Evolutionary conservation across 306 rosid genomes (phyloP).

Genomic region (Ochetophila trinervis): DNA sequence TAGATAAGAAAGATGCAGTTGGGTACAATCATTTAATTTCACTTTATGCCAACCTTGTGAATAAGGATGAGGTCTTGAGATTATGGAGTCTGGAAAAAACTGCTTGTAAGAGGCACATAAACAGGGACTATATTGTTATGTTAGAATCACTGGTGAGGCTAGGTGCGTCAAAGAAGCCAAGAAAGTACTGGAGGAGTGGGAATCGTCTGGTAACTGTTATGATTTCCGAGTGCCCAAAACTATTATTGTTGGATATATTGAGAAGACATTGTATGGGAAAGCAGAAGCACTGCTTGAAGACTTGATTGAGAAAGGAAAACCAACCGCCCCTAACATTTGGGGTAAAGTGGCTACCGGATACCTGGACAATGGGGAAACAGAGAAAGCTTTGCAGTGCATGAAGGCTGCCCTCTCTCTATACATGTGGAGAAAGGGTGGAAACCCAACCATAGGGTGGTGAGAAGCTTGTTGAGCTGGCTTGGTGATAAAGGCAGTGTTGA

Average conservation of each 20-base stretch:
- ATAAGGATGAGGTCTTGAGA: conserved; percentile 64
- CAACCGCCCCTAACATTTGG: conserved; percentile 60
- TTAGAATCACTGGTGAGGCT: conserved; percentile 63
- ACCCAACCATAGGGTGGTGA: conserved; percentile 41
- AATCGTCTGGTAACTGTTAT: conserved; percentile 65
- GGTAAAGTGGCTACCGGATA: conserved; percentile 51
- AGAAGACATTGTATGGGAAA: conserved; percentile 48
- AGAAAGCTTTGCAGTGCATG: conserved; percentile 55
- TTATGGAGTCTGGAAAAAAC: conserved; percentile 64
- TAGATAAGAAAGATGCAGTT: conserved; percentile 54
- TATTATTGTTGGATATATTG: conserved; percentile 47
- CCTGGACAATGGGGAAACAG: conserved; percentile 44
- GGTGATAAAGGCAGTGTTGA: conserved; percentile 52
- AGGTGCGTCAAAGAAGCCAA: conserved; percentile 71
- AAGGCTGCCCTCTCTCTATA: conserved; percentile 45
- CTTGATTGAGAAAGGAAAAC: conserved; percentile 50
- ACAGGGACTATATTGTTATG: conserved; percentile 61
- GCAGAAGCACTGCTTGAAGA: conserved; percentile 65
- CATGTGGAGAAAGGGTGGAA: conserved; percentile 45
- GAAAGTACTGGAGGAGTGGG: conserved; percentile 65
- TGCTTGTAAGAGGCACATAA: conserved; percentile 62
- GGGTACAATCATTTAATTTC: conserved; percentile 74
- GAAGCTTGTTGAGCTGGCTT: conserved; percentile 50
- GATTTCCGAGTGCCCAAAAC: conserved; percentile 60
- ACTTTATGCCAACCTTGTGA: conserved; percentile 49